Conservation (phyloP, 176 grass and related monocot species). For the Oryza nivara region DNA sequence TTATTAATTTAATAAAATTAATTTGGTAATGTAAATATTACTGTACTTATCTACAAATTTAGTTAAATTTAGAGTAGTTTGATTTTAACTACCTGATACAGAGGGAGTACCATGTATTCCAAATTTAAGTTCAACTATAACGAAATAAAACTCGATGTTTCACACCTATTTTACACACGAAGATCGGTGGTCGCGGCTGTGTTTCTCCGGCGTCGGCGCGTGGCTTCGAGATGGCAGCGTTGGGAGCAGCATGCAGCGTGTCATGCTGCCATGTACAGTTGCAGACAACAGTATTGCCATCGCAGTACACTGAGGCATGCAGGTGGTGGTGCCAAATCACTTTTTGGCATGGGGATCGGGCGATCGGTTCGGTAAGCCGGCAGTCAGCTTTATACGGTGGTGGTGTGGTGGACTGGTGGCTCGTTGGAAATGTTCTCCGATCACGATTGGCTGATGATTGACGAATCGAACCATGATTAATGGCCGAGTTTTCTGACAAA, state of each 20-base stretch:
- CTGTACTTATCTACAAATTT: too few relatives aligned
- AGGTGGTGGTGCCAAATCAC: conserved; percentile 25
- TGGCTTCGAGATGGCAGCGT: neutral
- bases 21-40: too few relatives aligned
- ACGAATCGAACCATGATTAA: neutral
- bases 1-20: too few relatives aligned
- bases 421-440: neutral
- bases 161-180: neutral
- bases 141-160: too few relatives aligned
- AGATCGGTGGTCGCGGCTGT: conserved; percentile 17
- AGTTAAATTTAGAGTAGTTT: too few relatives aligned
- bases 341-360: conserved; percentile 8
- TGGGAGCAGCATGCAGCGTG: too few relatives aligned
- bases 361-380: neutral
- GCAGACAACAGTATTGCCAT: neutral
- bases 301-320: neutral
- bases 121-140: too few relatives aligned
- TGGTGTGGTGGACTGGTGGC: too few relatives aligned
- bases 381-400: neutral
- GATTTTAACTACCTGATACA: too few relatives aligned
- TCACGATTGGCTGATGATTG: neutral
- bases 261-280: neutral
- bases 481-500: too few relatives aligned
- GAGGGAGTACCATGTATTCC: too few relatives aligned
- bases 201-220: too few relatives aligned